Base-by-base conservation (phyloP, 2,329 filamentous ascomycete species). In the Aspergillus fijiensis region DNA sequence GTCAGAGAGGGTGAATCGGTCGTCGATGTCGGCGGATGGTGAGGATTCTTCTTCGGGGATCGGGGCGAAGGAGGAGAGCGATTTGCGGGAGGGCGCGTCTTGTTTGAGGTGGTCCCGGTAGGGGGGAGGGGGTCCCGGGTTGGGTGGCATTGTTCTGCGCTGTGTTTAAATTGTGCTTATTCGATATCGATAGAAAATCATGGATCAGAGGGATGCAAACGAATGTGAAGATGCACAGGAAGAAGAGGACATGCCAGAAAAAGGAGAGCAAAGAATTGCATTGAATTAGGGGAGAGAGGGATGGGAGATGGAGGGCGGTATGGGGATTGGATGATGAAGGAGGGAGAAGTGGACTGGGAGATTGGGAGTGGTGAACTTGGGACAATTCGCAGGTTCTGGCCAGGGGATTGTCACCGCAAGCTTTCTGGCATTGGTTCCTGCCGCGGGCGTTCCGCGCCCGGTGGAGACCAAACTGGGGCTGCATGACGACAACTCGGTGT, bases 1-100 rank as follows among this genome's bases (percentile, higher is more conserved):
- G 47, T 59, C 55, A 31, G 61, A 63, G 49, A 63, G 56, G 27
- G 61, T 57, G 9, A 61, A 54, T 35, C 33, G 33, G 14, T 35
- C 33, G 27, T 29, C 27, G 7, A 29, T 3, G 27, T 29, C 7
- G 27, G 27, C 27, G 27, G 27, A 29, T 7, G 27, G 27, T 9
- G 27, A 35, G 33, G 33, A 35, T 19, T 45, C 39, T 45, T 45
- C 39, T 45, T 45, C 39, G 16, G 39, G 39, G n/a, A 45, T 45
- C 7, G 39, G 39, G 39, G 39, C 14, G 39, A 45, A 45, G 16
- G 39, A 45, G 14, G 39, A 45, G 14, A 45, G 39, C 1, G 39
- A 45, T 45, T 19, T 45, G 14, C 39, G 14, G 16, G 39, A 45
- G 14, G 39, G 39, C 14, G 39, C 14, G 39, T 45, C 39, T 45